Conservation (phyloP, 305 asterid species). For the Lippia alba region DNA sequence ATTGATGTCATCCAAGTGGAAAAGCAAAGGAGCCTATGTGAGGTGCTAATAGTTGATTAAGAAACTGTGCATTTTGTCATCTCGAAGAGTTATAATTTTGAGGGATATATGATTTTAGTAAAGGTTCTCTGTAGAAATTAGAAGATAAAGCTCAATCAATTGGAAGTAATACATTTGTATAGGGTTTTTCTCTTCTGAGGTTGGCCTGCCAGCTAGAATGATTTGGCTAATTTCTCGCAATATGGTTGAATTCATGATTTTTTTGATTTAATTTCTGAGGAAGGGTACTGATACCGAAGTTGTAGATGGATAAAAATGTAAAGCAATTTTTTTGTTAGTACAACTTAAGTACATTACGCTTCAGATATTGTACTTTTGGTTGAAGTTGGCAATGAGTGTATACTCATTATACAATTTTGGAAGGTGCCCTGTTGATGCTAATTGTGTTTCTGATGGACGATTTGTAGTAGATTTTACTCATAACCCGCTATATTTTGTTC, state of each 20-base stretch:
- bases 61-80: neutral
- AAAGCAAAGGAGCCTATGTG: neutral
- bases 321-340: neutral
- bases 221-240: neutral
- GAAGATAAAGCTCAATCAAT: neutral
- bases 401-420: neutral
- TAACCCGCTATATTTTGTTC: neutral
- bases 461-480: constrained; percentile 1
- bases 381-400: neutral
- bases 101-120: neutral
- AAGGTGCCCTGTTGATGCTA: neutral
- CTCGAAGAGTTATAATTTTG: neutral
- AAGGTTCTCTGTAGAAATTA: neutral
- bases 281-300: neutral
- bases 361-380: neutral
- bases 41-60: neutral
- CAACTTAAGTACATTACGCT: neutral
- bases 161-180: neutral
- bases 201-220: neutral
- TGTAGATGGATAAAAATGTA: neutral
- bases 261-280: neutral
- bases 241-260: constrained; percentile 12
- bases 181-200: neutral
- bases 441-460: neutral
- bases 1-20: constrained; percentile 1